phyloP scores from a whole-genome alignment of 441 rosid species.

The Lagerstroemia fauriei region DNA sequence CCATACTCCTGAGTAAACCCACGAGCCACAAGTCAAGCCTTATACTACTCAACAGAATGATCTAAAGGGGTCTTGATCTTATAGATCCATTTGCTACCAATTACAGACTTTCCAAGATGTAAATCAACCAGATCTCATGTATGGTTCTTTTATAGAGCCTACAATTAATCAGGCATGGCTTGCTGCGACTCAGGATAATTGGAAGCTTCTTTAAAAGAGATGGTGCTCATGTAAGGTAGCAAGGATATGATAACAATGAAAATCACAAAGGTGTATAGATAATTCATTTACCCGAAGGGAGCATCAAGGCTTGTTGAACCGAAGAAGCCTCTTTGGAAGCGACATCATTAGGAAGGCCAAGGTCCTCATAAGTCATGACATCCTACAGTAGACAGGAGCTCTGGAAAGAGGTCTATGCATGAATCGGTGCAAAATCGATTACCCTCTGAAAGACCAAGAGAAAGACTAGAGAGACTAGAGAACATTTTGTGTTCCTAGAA shows the following conservation, averaged over 20 bases:
- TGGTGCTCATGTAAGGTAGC: background rate
- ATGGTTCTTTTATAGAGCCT: background rate
- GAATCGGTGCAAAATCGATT: too few species aligned
- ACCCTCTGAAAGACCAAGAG: too few species aligned
- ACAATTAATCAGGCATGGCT: too few species aligned
- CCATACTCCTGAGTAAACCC: background rate
- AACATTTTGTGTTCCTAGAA: too few species aligned
- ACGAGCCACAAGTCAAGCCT: background rate
- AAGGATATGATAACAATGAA: too few species aligned
- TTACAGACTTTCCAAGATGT: background rate
- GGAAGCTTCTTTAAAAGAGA: background rate
- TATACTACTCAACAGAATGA: background rate
- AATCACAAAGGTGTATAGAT: background rate
- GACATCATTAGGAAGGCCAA: too few species aligned
- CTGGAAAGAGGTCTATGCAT: too few species aligned
- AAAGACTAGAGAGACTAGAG: too few species aligned
- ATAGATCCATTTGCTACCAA: too few species aligned
- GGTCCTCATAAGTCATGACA: too few species aligned
- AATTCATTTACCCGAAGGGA: background rate
- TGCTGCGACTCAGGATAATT: constrained; percentile 4
- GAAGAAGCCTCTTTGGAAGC: too few species aligned
- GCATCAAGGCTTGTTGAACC: background rate
- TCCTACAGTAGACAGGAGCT: too few species aligned
- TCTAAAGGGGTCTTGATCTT: constrained; percentile 5
- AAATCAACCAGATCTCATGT: background rate